Conservation (phyloP, 805 yeast species). For the Barnettozyma sp. region DNA sequence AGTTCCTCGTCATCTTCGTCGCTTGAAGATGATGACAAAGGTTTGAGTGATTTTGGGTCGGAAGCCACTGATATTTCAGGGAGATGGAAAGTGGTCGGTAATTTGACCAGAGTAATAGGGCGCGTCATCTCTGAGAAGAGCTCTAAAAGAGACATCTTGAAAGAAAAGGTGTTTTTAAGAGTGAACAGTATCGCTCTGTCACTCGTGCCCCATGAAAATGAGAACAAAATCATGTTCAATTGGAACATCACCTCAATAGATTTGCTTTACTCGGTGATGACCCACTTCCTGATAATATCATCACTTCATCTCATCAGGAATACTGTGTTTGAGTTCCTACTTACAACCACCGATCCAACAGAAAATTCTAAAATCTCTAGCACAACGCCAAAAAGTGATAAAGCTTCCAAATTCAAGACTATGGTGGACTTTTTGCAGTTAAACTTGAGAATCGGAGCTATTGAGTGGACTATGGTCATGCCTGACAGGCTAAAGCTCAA, state of each 20-base stretch:
- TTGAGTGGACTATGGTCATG: slow-evolving; percentile 29
- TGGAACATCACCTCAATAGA: slow-evolving; percentile 26
- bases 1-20: slow-evolving; percentile 27
- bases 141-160: slow-evolving; percentile 21
- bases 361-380: too few relatives aligned
- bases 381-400: too few relatives aligned
- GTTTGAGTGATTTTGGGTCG: slow-evolving; percentile 19
- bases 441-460: slow-evolving; percentile 17
- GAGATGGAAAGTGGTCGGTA: slow-evolving; percentile 12
- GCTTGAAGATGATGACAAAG: slow-evolving; percentile 29
- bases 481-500: slow-evolving; percentile 44
- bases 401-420: slow-evolving; percentile 10
- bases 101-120: slow-evolving; percentile 19
- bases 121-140: slow-evolving; percentile 29
- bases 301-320: slow-evolving; percentile 39
- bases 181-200: slow-evolving; percentile 23
- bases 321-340: slow-evolving; percentile 27
- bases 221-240: slow-evolving; percentile 22
- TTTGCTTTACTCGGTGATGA: slow-evolving; percentile 32
- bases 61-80: slow-evolving; percentile 10
- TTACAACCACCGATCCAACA: too few relatives aligned
- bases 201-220: slow-evolving; percentile 18
- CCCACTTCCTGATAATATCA: slow-evolving; percentile 41
- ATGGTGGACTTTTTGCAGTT: slow-evolving; percentile 21
- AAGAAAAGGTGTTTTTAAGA: slow-evolving; percentile 28